Percentiles rank a stretch among this genome's conserved stretches.
Conservation (phyloP, 1,284 basidiomycete species). For the Testicularia cyperi region DNA sequence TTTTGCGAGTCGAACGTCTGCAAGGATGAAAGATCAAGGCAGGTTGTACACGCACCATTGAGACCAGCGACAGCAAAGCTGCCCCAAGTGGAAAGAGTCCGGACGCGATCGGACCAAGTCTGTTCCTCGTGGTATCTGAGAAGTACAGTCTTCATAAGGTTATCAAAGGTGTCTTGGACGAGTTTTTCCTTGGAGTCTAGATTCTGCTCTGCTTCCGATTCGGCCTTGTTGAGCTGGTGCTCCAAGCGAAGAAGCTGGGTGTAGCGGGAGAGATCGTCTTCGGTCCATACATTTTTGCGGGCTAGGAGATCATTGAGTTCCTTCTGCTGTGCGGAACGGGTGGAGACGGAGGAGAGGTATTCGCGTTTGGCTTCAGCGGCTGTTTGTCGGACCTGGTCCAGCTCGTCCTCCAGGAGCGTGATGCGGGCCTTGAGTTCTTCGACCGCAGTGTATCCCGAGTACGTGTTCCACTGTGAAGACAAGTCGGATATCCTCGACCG, state of each 20-base stretch:
- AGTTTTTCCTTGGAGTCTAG: conserved; percentile 41
- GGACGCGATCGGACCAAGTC: conserved; percentile 54
- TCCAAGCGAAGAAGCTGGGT: conserved; percentile 52
- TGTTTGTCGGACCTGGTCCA: conserved; percentile 5
- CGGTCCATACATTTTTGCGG: conserved; percentile 49
- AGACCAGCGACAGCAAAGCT: conserved; percentile 46
- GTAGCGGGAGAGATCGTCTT: conserved; percentile 46
- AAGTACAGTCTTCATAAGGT: conserved; percentile 51
- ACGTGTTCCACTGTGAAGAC: conserved; percentile 43
- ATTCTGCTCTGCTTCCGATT: conserved; percentile 32
- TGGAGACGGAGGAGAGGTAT: conserved; percentile 43
- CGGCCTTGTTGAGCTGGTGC: conserved; percentile 37
- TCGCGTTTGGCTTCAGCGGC: conserved; percentile 14
- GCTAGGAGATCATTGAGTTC: conserved; percentile 52
- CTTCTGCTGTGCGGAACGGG: conserved; percentile 41
- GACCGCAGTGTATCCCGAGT: conserved; percentile 47
- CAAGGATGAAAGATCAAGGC: too few relatives aligned
- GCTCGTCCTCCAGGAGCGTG: conserved; percentile 8
- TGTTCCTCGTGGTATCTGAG: conserved; percentile 57
- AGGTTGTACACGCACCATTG: conserved; percentile 40
- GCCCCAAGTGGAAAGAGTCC: conserved; percentile 49
- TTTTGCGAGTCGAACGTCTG: too few relatives aligned
- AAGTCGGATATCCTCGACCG: conserved; percentile 26
- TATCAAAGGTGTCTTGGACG: conserved; percentile 48
- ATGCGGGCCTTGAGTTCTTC: conserved; percentile 39